Base-by-base conservation (phyloP, 768 basidiomycete genomes). In the Chlorophyllum brunneum region DNA sequence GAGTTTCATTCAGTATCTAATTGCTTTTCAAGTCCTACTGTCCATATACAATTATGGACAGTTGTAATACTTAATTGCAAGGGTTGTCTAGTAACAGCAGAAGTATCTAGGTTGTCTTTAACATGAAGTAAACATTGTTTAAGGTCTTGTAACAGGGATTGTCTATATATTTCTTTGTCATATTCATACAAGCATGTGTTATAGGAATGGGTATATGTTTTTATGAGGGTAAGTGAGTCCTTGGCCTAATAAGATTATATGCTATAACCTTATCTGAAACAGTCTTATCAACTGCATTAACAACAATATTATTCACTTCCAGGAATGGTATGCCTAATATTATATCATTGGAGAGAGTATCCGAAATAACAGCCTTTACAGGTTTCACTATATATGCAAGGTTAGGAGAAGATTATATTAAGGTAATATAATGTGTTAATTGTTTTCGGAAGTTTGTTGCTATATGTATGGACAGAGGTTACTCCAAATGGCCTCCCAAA, bases 301-400 rank as follows among this genome's bases (percentile, higher is more conserved):
- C 54, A 0, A 68, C 54, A 56, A 75, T 68, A 0, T 61, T 34
- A 53, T 76, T 76, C 1, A 54, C 52, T 8, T 36, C 23, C 0
- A 74, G 59, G 27, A 68, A 75, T 0, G 70, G 72, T 0, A 65
- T 41, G 0, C 71, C 70, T 0, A 75, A 58, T 0, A 75, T 48
- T 5, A 75, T 30, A 4, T 64, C 63, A 2, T 46, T 56, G 30
- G 59, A 66, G 2, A 71, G 58, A 1, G 29, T 37, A 0, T 62
- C 61, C 0, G 61, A 54, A 2, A 71, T 26, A 2, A 71, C n/a
- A 0, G 67, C 62, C 4, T 36, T 39, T 2, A 60, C 41, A n/a
- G 50, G 6, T 22, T 18, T 38, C 2, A 60, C 58, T 46, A 54
- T 39, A 61, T 61, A 64, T 23, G n/a, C 16, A 15, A 52, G 34